Base-by-base conservation (phyloP, 805 yeast species). In the Ogataea pilisensis region DNA sequence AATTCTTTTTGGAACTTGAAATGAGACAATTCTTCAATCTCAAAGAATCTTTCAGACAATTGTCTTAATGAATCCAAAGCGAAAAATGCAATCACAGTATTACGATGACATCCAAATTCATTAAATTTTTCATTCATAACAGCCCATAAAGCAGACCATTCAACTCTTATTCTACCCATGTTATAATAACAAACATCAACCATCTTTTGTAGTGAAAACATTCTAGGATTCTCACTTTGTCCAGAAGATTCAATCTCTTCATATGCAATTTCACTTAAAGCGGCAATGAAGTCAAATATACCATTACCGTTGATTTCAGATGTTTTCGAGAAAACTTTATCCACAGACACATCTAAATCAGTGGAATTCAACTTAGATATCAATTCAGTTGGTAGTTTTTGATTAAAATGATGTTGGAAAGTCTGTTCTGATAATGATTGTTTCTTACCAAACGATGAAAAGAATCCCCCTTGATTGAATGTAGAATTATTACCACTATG, bases 151-250 rank as follows among this genome's bases (percentile, higher is more conserved):
- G 87, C 91, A 5, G 95, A 79, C 97, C 99, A 93, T 64, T 95
- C 96, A 46, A 93, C 81, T 61, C 96, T 79, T 53, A 93, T 90
- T 69, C 99, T 85, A 37, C 80, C 80, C 97, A 93, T 93, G 61
- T 95, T 95, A 69, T 95, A 93, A 63, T 93, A 91, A 64, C 97
- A 91, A 32, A 93, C 95, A 64, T 95, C 99, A 38, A 93, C 95
- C 73, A 93, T 85, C 59, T 93, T 93, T 58, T 89, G 98, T 48
- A 93, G 67, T 0, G 98, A 86, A 58, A 87, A 95, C 65, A 88
- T 82, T 60, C 99, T 73, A 29, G 98, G 99, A 46, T 86, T 80
- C 6, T 75, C 70, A 33, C 90, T 81, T 55, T 79, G 80, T 6
- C 89, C 90, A 1, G 95, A 84, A 0, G 95, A 83, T 47, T 85